Conservation (phyloP, 1,139 yeast genomes). For the Petasospora fabianii region DNA sequence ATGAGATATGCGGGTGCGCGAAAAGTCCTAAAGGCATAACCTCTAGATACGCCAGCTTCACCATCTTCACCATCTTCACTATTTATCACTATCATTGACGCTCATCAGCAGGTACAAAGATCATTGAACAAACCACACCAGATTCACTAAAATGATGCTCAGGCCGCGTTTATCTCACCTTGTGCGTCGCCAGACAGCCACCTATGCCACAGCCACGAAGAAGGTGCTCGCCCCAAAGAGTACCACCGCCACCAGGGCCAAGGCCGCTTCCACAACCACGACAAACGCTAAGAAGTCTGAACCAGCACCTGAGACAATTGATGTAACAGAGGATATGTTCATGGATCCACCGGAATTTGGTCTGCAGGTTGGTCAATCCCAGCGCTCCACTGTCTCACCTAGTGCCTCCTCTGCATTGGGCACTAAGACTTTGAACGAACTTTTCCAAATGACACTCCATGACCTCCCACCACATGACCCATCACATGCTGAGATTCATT, state of each 20-base stretch:
- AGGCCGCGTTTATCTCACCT: not conserved
- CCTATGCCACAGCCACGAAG: slow-evolving; percentile 2
- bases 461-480: slow-evolving; percentile 19
- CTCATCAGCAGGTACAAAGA: too few relatives aligned
- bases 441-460: slow-evolving; percentile 17
- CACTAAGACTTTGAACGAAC: slow-evolving; percentile 10
- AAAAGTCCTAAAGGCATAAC: not conserved
- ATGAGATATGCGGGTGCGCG: too few relatives aligned
- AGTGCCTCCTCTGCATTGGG: slow-evolving; percentile 7
- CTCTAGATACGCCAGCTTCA: not conserved
- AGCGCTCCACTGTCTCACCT: slow-evolving; percentile 3
- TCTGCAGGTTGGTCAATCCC: slow-evolving; percentile 22
- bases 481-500: slow-evolving; percentile 35
- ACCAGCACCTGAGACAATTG: not conserved
- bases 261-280: slow-evolving; percentile 1
- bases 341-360: slow-evolving; percentile 24
- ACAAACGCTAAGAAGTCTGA: slow-evolving; percentile 1
- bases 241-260: slow-evolving; percentile 2
- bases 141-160: not conserved
- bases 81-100: not conserved
- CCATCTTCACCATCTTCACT: not conserved
- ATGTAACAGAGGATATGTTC: slow-evolving; percentile 12
- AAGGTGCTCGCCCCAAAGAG: slow-evolving; percentile 3
- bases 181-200: not conserved
- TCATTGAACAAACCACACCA: not conserved